A percentile compares a stretch with the other conserved stretches of the same genome.
Evolutionary conservation across 2,329 filamentous ascomycete species (phyloP).

Genomic region (Ophiocordyceps sinensis): DNA sequence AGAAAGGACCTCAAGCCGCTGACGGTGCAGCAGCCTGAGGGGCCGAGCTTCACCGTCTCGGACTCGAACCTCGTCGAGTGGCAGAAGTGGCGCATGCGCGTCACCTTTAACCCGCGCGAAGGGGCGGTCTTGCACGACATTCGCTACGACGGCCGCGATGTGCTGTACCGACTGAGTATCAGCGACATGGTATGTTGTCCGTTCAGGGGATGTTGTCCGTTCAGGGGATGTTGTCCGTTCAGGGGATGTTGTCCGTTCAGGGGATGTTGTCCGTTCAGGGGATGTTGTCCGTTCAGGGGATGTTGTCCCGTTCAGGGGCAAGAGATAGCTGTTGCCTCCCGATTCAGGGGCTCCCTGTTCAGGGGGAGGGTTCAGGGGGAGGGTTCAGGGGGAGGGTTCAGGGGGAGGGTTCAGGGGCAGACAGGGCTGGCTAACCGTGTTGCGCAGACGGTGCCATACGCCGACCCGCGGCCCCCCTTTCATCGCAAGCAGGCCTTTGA

Average conservation of each 20-base stretch:
- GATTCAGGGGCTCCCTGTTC: too few relatives aligned
- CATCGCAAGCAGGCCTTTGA: constrained; percentile 55
- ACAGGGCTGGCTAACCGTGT: too few relatives aligned
- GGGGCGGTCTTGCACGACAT: constrained; percentile 56
- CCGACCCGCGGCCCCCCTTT: constrained; percentile 31
- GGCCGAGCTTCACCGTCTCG: constrained; percentile 24
- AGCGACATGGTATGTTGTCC: constrained; percentile 55
- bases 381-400: too few relatives aligned
- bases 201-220: too few relatives aligned
- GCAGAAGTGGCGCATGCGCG: constrained; percentile 55
- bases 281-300: too few relatives aligned
- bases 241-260: too few relatives aligned
- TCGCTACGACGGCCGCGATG: constrained; percentile 46
- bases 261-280: too few relatives aligned
- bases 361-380: too few relatives aligned
- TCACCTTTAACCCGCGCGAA: constrained; percentile 56
- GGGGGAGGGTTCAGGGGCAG: too few relatives aligned
- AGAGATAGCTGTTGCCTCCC: too few relatives aligned
- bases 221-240: too few relatives aligned
- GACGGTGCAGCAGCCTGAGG: constrained; percentile 26
- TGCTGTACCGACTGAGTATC: constrained; percentile 41
- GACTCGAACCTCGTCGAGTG: constrained; percentile 31
- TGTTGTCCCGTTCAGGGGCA: too few relatives aligned
- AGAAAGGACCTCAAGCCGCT: constrained; percentile 43
- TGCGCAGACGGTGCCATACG: constrained; percentile 42